phyloP scores from a whole-genome alignment of 495 filamentous ascomycete species.

The Tetracladium setigerum region DNA sequence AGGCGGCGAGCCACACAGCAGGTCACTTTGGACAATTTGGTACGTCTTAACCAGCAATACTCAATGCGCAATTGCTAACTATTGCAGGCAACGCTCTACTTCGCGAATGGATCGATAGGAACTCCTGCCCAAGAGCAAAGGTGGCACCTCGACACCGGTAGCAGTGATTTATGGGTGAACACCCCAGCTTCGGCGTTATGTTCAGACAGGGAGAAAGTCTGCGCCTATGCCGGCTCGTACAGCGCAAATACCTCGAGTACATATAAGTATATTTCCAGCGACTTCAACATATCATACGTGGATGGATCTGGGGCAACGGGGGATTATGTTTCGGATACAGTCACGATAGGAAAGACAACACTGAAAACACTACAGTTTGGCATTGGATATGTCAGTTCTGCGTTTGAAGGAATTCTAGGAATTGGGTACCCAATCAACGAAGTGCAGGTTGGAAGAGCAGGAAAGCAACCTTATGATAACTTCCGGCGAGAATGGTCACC shows the following conservation, averaged over 20 bases:
- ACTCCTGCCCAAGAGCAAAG: constrained; percentile 59
- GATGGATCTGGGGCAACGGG: constrained; percentile 76
- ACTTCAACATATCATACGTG: constrained; percentile 90
- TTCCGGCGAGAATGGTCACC: constrained; percentile 67
- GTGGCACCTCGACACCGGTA: constrained; percentile 74
- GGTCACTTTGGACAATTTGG: constrained; percentile 41
- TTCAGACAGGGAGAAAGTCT: constrained; percentile 33
- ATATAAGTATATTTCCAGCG: constrained; percentile 63
- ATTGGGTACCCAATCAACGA: constrained; percentile 86
- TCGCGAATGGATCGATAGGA: constrained; percentile 63
- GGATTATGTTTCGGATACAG: constrained; percentile 76
- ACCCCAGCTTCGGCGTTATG: constrained; percentile 58
- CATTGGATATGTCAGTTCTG: constrained; percentile 67
- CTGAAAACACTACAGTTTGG: constrained; percentile 75
- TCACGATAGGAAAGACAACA: constrained; percentile 55
- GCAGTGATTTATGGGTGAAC: constrained; percentile 88
- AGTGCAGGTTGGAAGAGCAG: constrained; percentile 59
- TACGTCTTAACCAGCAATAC: constrained; percentile 17
- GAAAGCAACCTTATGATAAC: constrained; percentile 62
- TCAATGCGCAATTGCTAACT: not conserved
- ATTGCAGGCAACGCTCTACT: constrained; percentile 55
- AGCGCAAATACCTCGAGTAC: constrained; percentile 71
- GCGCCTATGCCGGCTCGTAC: constrained; percentile 57
- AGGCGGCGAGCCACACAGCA: constrained; percentile 34
- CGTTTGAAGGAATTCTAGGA: constrained; percentile 75